Evolutionary conservation across 257 asterid species (phyloP), one percentile per base, ranked within the genome.

Genomic region (Nicotiana undulata): DNA sequence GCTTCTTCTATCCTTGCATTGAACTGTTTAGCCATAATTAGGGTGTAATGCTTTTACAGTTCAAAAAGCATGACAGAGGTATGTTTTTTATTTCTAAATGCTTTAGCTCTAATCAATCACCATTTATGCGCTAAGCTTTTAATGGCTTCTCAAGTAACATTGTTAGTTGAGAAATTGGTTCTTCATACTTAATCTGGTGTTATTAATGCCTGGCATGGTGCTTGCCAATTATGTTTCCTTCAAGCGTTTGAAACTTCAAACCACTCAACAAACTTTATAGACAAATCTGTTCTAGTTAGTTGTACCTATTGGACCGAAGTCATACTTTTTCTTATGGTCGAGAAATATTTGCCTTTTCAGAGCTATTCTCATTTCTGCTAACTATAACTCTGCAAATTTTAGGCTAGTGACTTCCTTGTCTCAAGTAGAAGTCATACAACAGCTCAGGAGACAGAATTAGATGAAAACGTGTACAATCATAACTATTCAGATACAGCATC

Each of bases 371-470:
- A 46, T 49, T 49, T 74, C 44, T 51, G 17, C 44, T 49, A 8
- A 74, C 44, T 74, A 31, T 49, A 15, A 49, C 24, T 26, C 44
- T 74, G 79, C 63, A 77, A 77, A 88, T 82, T 86, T 56, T 88
- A 96, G 99, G 98, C 98, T 65, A 96, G 98, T 67, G 94, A 91
- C 80, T 92, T 96, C 88, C 98, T 94, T 83, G 81, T 90, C 80
- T 88, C 96, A 37, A 89, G 91, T 88, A 92, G 90, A 89, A 90
- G 90, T 77, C 88, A 84, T 86, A 81, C 86, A 80, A 85, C 89
- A 32, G 82, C 86, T 31, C 90, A 89, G 77, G 99, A 94, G 80
- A 94, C 92, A 53, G 99, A 96, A 86, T 81, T 96, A 88, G 89
- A 85, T 84, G 99, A 93, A 86, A 90, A 88, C 82, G 83, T 90